Base-by-base conservation (phyloP, 345 rosid genomes). In the Euphorbia tirucalli region DNA sequence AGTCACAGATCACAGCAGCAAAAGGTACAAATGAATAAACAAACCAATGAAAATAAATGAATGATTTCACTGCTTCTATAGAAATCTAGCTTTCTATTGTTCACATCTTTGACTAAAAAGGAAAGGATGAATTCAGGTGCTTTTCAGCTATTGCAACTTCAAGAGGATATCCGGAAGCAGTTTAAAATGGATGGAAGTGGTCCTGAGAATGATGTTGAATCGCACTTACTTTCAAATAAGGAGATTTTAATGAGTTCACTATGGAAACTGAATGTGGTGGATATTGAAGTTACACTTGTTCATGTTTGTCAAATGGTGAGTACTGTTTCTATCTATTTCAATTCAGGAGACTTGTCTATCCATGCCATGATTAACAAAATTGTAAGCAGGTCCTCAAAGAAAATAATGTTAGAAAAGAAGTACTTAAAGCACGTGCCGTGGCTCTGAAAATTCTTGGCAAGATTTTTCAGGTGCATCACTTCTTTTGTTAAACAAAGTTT, bases 231-330 rank as follows among this genome's bases (percentile, higher is more conserved):
- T 32, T 72, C 80, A 14, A 88, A 94, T 49, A 94, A 86, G 85
- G 97, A 90, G 22, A 88, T 93, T 21, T 43, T 90, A 66, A 87
- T 85, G 90, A 91, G 78, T 81, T 92, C 97, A 24, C 62, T 90
- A 13, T 92, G 97, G 98, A 92, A 92, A 77, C 74, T 94, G 81
- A 90, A 94, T 73, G 93, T 92, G 0, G 97, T 88, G n/a, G 98
- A 90, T 79, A 89, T 89, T 49, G 98, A 92, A 82, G 82, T 92
- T 3, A 92, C 97, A 41, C 79, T 94, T 24, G 60, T 77, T 57
- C 95, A 92, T 62, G 98, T 89, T 37, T 92, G 96, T 80, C 97
- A 90, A 75, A 83, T 88, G 96, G 96, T 90, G 59, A 83, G 81
- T 69, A 18, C 37, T 76, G 43, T 46, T 58, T 71, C n/a, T 5